Conservation (phyloP, 192 early-diverging fungal species). For the Pilobolus umbonatus region DNA sequence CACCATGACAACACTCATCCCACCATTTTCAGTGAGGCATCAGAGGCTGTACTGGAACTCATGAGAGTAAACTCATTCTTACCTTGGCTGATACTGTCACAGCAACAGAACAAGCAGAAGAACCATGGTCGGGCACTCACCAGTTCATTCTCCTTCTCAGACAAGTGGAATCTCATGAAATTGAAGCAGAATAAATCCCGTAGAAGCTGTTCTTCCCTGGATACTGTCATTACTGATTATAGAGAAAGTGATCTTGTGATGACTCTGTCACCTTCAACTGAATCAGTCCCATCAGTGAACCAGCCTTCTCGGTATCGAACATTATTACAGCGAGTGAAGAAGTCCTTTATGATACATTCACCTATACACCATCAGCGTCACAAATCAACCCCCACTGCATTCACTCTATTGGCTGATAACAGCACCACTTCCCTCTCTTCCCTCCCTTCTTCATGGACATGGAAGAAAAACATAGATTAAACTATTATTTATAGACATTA, state of each 20-base stretch:
- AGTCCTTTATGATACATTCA: too few species aligned
- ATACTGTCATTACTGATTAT: background rate
- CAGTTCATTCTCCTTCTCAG: constrained; percentile 3
- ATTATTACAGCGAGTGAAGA: constrained; percentile 5
- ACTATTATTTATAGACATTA: too few species aligned
- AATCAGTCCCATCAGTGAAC: too few species aligned
- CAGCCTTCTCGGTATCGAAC: constrained; percentile 11
- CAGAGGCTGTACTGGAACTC: constrained; percentile 23
- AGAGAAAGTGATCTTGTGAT: background rate
- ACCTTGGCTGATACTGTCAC: constrained; percentile 15
- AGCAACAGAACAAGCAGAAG: background rate
- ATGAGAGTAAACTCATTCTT: constrained; percentile 32
- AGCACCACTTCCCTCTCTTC: too few species aligned
- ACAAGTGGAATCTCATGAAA: constrained; percentile 4
- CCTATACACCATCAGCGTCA: too few species aligned
- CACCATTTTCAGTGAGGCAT: constrained; percentile 12
- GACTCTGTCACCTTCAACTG: background rate
- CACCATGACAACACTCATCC: constrained; percentile 14
- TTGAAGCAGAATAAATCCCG: constrained; percentile 1
- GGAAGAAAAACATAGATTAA: too few species aligned
- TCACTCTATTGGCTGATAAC: too few species aligned
- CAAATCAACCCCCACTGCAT: too few species aligned
- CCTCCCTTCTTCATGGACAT: too few species aligned
- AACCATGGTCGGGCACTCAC: background rate
- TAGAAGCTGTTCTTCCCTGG: constrained; percentile 1